A percentile compares a stretch with the other conserved stretches of the same genome.
phyloP scores from a whole-genome alignment of 2,329 filamentous ascomycete genomes.

The Plectosphaerella sp. region DNA sequence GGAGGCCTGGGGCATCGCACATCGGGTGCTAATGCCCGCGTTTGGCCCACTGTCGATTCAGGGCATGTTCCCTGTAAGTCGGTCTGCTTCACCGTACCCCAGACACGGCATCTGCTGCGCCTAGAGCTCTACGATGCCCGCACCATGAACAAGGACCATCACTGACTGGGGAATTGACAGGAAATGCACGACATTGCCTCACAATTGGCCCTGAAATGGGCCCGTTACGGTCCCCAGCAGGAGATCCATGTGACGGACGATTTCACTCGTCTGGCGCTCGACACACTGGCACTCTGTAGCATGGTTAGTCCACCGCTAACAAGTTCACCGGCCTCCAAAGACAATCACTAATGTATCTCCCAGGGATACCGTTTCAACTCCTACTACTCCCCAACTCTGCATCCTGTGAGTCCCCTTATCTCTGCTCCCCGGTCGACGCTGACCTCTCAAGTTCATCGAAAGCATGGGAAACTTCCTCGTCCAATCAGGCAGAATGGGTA shows the following conservation, averaged over 20 bases:
- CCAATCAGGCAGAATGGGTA: slow-evolving; percentile 46
- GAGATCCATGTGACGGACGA: slow-evolving; percentile 50
- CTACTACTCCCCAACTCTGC: slow-evolving; percentile 38
- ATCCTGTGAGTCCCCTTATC: not conserved
- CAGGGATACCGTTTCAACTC: slow-evolving; percentile 54
- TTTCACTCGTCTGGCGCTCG: slow-evolving; percentile 58
- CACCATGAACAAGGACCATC: too few relatives aligned
- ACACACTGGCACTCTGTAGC: slow-evolving; percentile 56
- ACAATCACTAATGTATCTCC: not conserved
- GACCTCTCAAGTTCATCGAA: slow-evolving; percentile 26
- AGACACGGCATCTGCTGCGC: too few relatives aligned
- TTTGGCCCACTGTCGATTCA: slow-evolving; percentile 67
- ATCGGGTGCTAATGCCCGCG: slow-evolving; percentile 61
- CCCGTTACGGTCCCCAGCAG: slow-evolving; percentile 34
- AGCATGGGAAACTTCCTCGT: slow-evolving; percentile 57
- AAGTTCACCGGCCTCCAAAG: too few relatives aligned
- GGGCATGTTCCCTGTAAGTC: slow-evolving; percentile 40
- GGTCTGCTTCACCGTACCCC: too few relatives aligned
- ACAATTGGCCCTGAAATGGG: slow-evolving; percentile 52
- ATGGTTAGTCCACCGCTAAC: slow-evolving; percentile 25
- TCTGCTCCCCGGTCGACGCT: too few relatives aligned
- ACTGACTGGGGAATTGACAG: not conserved
- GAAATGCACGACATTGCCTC: slow-evolving; percentile 47
- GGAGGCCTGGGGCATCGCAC: slow-evolving; percentile 44
- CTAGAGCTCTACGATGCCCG: too few relatives aligned